Evolutionary conservation across 1,284 basidiomycete genomes (phyloP), one percentile per base, ranked within the genome.

Genomic region (Fomes fomentarius): DNA sequence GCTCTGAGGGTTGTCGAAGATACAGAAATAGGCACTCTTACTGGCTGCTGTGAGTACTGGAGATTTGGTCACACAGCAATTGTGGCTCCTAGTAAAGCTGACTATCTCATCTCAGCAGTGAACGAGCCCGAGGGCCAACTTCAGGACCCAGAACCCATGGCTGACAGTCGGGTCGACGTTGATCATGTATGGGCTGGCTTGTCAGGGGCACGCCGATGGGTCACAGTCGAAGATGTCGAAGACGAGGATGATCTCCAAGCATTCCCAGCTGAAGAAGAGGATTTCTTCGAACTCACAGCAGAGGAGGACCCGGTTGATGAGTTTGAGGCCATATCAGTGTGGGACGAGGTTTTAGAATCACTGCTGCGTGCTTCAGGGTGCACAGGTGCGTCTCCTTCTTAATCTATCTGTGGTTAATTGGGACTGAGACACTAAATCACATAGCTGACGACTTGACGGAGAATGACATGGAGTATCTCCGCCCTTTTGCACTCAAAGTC

Each of bases 401-500:
- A 21, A n/a, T 10, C 5, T 25, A 9, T 5, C 19, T 15, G 31
- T 22, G 14, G 3, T 47, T 41, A 4, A 14, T 17, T 1, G 26
- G 25, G 14, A 8, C n/a, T 45, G n/a, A 38, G 12, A n/a, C n/a
- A n/a, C 17, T 14, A 30, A 15, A 26, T 31, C 11, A 5, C 22
- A 37, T 26, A 61, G 62, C 22, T 1, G 37, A 56, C 1, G 46
- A 63, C 15, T 42, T 65, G 0, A 50, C 34, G 0, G 47, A 58
- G 12, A 39, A 59, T 0, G 64, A 65, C 24, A 15, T 57, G 10
- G 2, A n/a, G 1, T n/a, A n/a, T 19, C 52, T 65, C 0, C 56
- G 57, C 0, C 47, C 56, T 2, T 66, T 64, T 40, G 56, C 65
- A 3, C 53, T 61, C 25, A 66, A 65, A 44, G 53, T 66, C 6